Evolutionary conservation across 305 asterid genomes (phyloP).

Genomic region (Striga hermonthica): DNA sequence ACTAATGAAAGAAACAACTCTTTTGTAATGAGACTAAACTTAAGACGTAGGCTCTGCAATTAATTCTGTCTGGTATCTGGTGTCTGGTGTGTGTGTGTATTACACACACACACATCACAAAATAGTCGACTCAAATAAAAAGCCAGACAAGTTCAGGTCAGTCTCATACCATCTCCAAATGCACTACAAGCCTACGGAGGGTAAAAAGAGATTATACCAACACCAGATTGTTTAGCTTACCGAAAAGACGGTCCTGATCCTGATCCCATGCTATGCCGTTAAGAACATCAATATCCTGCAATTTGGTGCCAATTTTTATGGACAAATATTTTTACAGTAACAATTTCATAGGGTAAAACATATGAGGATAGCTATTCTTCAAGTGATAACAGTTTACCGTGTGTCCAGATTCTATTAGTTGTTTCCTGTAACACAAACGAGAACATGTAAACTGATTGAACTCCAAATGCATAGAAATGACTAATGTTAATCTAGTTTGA

Average conservation of each 20-base stretch:
- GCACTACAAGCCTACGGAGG: too few relatives aligned
- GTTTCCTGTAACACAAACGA: constrained; percentile 40
- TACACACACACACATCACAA: too few relatives aligned
- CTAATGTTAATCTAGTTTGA: too few relatives aligned
- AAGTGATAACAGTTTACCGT: constrained; percentile 35
- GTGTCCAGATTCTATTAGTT: constrained; percentile 45
- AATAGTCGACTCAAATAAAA: too few relatives aligned
- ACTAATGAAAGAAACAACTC: too few relatives aligned
- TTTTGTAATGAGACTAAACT: too few relatives aligned
- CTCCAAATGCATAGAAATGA: background rate
- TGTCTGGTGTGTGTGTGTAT: too few relatives aligned
- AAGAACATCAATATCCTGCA: constrained; percentile 57
- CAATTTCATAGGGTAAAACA: background rate
- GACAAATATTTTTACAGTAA: background rate
- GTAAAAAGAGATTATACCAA: too few relatives aligned
- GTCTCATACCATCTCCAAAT: too few relatives aligned
- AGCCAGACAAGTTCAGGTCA: too few relatives aligned
- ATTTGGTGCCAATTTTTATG: constrained; percentile 20
- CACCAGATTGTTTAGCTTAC: constrained; percentile 27
- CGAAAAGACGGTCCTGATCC: constrained; percentile 46
- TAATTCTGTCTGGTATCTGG: too few relatives aligned
- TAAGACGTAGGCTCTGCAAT: too few relatives aligned
- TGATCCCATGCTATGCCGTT: constrained; percentile 79
- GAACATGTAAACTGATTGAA: constrained; percentile 22
- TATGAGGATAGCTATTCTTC: background rate